Percentiles rank a stretch among this genome's conserved stretches.
Evolutionary conservation across 805 yeast species (phyloP).

Genomic region (Millerozyma acaciae): DNA sequence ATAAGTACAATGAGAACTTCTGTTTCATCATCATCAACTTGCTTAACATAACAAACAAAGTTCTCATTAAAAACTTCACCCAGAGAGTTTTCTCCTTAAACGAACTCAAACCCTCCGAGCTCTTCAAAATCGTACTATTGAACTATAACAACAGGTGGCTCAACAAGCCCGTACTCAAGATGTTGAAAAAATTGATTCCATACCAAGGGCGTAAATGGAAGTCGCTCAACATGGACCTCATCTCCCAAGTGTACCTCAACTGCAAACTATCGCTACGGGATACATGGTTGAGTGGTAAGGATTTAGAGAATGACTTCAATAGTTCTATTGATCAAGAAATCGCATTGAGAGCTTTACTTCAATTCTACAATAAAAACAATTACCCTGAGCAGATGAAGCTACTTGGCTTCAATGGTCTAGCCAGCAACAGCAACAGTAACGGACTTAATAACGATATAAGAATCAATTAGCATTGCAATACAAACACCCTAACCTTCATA

Average conservation of each 20-base stretch:
- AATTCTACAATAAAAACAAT: conserved; percentile 64
- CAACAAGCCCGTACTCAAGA: conserved; percentile 66
- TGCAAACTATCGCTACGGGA: conserved; percentile 71
- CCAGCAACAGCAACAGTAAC: conserved; percentile 14
- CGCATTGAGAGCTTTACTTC: conserved; percentile 73
- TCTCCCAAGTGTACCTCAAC: conserved; percentile 79
- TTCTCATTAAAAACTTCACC: conserved; percentile 58
- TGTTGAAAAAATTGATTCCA: conserved; percentile 77
- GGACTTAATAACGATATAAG: too few relatives aligned
- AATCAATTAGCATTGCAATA: too few relatives aligned
- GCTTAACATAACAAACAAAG: conserved; percentile 51
- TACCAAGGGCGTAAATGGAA: conserved; percentile 95
- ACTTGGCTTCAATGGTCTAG: conserved; percentile 66
- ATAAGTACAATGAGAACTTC: conserved; percentile 36
- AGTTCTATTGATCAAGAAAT: conserved; percentile 83
- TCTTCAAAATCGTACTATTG: conserved; percentile 52
- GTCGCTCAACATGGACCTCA: conserved; percentile 86
- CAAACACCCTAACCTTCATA: too few relatives aligned
- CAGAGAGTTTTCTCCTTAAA: conserved; percentile 66
- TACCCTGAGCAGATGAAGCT: conserved; percentile 51
- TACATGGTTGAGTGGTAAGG: conserved; percentile 83
- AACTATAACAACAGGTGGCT: conserved; percentile 57
- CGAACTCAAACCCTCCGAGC: conserved; percentile 60
- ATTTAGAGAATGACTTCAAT: conserved; percentile 67
- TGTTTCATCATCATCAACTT: conserved; percentile 49